These are phyloP conservation scores for Hibiscus mutabilis DNA, from an alignment of 345 rosid genomes.

Conservation along the genomic window DNA sequence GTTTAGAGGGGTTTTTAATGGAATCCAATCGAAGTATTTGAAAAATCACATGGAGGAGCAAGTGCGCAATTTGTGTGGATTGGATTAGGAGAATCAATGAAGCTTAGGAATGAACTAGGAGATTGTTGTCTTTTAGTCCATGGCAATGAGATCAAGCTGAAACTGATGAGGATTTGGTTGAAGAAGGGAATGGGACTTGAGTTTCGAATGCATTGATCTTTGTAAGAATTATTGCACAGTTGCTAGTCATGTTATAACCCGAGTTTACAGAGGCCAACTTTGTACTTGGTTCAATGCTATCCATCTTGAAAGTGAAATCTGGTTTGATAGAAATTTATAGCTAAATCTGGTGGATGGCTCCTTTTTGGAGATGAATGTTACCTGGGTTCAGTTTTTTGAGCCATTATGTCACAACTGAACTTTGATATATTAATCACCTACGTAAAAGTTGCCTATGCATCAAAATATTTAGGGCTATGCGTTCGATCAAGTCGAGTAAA, in stretches of 20 bases:
- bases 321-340: background rate
- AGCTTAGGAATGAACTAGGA: background rate
- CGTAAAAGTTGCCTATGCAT: background rate
- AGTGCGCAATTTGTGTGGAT: background rate
- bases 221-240: background rate
- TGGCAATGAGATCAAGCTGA: background rate
- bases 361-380: background rate
- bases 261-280: background rate
- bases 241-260: background rate
- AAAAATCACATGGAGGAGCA: background rate
- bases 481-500: no score
- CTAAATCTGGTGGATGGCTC: background rate
- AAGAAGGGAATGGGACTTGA: background rate
- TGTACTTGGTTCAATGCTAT: background rate
- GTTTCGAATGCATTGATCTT: background rate
- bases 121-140: background rate
- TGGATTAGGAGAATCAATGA: background rate
- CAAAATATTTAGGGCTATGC: no score
- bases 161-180: background rate
- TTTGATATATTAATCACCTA: background rate
- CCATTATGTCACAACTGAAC: background rate
- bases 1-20: background rate
- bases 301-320: background rate
- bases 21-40: background rate
- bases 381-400: background rate